Percentiles rank a stretch among this genome's conserved stretches.
These are phyloP conservation scores for Mortierella sp. DNA, from an alignment of 371 early-diverging fungal species.

Conservation along the genomic window DNA sequence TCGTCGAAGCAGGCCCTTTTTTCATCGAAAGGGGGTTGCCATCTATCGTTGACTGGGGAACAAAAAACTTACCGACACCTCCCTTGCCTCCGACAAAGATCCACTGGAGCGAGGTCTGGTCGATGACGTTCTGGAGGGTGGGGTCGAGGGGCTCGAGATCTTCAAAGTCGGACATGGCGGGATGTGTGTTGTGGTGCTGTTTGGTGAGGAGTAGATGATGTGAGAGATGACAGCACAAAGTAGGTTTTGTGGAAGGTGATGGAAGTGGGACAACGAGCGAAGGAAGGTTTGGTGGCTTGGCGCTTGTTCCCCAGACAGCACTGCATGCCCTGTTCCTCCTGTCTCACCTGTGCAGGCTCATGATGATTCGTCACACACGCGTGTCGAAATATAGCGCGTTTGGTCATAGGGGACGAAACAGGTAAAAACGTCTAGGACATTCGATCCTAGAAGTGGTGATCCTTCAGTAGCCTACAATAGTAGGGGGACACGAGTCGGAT, in stretches of 20 bases:
- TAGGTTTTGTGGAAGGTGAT: background rate
- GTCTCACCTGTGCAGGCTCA: slow-evolving; percentile 1
- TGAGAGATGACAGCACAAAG: background rate
- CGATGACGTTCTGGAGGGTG: slow-evolving; percentile 94
- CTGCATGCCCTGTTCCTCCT: background rate
- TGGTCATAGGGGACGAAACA: no score
- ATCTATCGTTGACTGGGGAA: background rate
- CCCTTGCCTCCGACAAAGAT: slow-evolving; percentile 99
- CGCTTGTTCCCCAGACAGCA: no score
- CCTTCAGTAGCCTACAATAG: no score
- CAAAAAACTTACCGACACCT: slow-evolving; percentile 90
- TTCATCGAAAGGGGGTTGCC: background rate
- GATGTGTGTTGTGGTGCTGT: slow-evolving; percentile 5
- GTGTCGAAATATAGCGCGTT: no score
- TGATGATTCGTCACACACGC: background rate
- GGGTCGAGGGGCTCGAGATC: slow-evolving; percentile 79
- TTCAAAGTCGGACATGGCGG: slow-evolving; percentile 57
- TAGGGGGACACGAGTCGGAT: background rate
- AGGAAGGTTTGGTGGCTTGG: slow-evolving; percentile 6
- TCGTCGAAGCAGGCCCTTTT: background rate
- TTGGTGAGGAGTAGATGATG: background rate
- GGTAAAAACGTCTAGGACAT: no score
- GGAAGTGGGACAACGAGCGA: background rate
- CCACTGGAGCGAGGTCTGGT: slow-evolving; percentile 96
- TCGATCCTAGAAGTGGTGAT: no score